Percentiles rank a stretch among this genome's conserved stretches.
Evolutionary conservation across 2,329 filamentous ascomycete species (phyloP).

Genomic region (Pseudogymnoascus sp.): DNA sequence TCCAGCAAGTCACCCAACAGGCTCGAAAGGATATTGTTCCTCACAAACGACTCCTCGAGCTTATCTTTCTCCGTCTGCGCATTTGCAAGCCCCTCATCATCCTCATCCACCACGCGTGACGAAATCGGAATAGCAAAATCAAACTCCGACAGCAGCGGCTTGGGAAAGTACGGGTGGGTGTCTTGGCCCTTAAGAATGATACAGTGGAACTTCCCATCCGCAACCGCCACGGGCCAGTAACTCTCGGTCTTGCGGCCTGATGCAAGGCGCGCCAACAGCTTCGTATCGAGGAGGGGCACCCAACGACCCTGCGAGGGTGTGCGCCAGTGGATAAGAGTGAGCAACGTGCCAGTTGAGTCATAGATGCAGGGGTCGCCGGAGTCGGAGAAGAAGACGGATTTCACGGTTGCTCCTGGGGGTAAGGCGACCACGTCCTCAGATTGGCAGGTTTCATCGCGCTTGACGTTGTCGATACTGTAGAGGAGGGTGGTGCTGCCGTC

Average conservation of each 20-base stretch:
- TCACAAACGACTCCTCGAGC: constrained; percentile 75
- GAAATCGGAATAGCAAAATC: constrained; percentile 79
- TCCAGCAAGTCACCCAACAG: constrained; percentile 69
- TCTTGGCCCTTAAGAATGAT: constrained; percentile 97
- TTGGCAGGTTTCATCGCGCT: constrained; percentile 87
- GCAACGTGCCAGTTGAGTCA: constrained; percentile 79
- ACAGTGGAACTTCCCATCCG: constrained; percentile 88
- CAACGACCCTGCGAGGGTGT: constrained; percentile 75
- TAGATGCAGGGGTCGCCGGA: constrained; percentile 95
- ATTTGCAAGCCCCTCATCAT: constrained; percentile 31
- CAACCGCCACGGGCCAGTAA: constrained; percentile 94
- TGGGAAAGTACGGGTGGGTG: constrained; percentile 84
- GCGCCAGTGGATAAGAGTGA: constrained; percentile 87
- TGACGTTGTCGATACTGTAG: constrained; percentile 92
- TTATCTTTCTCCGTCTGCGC: constrained; percentile 43
- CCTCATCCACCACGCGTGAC: constrained; percentile 36
- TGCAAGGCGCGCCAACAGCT: constrained; percentile 68
- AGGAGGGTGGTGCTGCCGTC: constrained; percentile 70
- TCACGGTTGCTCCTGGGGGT: constrained; percentile 61
- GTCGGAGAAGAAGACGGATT: constrained; percentile 85
- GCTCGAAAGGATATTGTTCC: constrained; percentile 60
- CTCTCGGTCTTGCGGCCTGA: constrained; percentile 77
- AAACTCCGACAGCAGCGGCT: constrained; percentile 84
- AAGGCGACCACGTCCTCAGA: constrained; percentile 87
- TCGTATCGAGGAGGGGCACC: constrained; percentile 89